Evolutionary conservation across 495 filamentous ascomycete species (phyloP).

Genomic region (Podospora fimiseda): DNA sequence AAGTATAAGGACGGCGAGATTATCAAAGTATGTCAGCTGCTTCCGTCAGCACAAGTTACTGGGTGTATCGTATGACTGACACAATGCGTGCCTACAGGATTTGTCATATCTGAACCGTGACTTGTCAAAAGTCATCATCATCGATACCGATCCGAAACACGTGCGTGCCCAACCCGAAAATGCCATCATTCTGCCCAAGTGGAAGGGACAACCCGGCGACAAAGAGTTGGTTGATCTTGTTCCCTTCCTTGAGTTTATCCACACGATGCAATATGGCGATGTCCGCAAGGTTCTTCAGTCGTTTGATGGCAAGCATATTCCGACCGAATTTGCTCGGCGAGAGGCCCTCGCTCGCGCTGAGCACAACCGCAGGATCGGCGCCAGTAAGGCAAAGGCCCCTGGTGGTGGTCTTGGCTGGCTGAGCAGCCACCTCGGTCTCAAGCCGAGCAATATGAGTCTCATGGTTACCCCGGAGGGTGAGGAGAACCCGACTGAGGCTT

Average conservation of each 20-base stretch:
- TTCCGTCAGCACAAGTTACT: too few species aligned
- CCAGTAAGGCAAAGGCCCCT: constrained; percentile 58
- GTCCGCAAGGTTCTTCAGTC: constrained; percentile 78
- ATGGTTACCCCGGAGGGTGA: constrained; percentile 58
- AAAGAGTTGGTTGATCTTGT: constrained; percentile 80
- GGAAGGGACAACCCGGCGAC: constrained; percentile 78
- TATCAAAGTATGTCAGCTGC: constrained; percentile 71
- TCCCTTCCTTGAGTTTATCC: constrained; percentile 93
- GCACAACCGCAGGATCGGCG: constrained; percentile 69
- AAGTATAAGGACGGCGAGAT: constrained; percentile 92
- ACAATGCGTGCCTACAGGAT: constrained; percentile 55
- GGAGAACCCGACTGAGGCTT: constrained; percentile 59
- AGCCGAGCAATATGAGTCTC: constrained; percentile 49
- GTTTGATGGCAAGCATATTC: constrained; percentile 79
- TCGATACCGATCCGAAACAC: constrained; percentile 79
- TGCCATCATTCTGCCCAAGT: constrained; percentile 82
- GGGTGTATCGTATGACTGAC: too few species aligned
- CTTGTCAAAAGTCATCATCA: constrained; percentile 84
- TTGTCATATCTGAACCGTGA: constrained; percentile 93
- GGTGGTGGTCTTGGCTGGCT: constrained; percentile 54
- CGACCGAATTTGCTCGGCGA: constrained; percentile 80
- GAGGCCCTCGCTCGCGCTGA: constrained; percentile 75
- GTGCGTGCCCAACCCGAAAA: constrained; percentile 85
- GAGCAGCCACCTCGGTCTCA: constrained; percentile 66
- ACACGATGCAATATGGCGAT: constrained; percentile 84